A percentile compares a stretch with the other conserved stretches of the same genome.
phyloP scores from a whole-genome alignment of 31 red algal genomes.

The Odonthalia washingtoniensis region DNA sequence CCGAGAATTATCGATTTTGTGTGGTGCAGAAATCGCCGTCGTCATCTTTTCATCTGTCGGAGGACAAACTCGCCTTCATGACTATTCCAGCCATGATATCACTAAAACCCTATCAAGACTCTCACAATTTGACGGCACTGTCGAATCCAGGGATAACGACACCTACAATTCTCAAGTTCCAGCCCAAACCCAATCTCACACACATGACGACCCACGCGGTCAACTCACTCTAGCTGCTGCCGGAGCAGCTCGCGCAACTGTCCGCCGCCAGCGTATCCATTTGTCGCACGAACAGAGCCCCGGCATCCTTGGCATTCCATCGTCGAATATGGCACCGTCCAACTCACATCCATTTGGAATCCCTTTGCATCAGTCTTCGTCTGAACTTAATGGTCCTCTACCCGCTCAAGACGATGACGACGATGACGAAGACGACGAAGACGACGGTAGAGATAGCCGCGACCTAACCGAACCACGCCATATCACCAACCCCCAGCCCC shows the following conservation, averaged over 20 bases:
- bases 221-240: slow-evolving; percentile 13
- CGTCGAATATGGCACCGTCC: background rate
- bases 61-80: slow-evolving; percentile 79
- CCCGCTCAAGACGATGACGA: slow-evolving; percentile 19
- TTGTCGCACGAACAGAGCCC: too few relatives aligned
- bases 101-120: slow-evolving; percentile 39
- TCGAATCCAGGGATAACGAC: slow-evolving; percentile 61
- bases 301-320: background rate
- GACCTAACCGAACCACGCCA: background rate
- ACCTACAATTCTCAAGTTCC: slow-evolving; percentile 62
- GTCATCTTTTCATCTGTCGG: slow-evolving; percentile 83
- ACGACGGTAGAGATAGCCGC: slow-evolving; percentile 4
- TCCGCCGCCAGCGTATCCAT: slow-evolving; percentile 13
- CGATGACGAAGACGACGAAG: slow-evolving; percentile 36
- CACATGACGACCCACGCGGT: background rate
- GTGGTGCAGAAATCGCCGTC: slow-evolving; percentile 94
- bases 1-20: slow-evolving; percentile 86
- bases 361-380: background rate
- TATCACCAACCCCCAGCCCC: background rate
- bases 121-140: slow-evolving; percentile 56
- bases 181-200: slow-evolving; percentile 9
- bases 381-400: background rate
- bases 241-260: slow-evolving; percentile 24
- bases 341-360: background rate
- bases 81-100: slow-evolving; percentile 70